Percentiles rank a stretch among this genome's conserved stretches.
Conservation (phyloP, 176 grass and related monocot species). For the Panicum miliaceum region DNA sequence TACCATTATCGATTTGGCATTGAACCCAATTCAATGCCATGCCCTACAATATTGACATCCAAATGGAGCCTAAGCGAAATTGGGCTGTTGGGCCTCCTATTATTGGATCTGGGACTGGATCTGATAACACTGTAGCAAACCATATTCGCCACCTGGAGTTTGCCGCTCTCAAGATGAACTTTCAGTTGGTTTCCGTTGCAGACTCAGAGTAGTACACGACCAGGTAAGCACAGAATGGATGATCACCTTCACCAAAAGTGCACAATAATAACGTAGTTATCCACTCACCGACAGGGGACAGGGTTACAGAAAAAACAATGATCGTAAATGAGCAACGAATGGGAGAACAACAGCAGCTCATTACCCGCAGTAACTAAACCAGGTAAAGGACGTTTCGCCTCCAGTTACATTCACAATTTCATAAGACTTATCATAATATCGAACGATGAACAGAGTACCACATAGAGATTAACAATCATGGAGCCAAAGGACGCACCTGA, state of each 20-base stretch:
- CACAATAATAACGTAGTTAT: not conserved
- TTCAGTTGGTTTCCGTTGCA: too few species aligned
- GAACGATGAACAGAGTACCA: slow-evolving; percentile 26
- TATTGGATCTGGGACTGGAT: too few species aligned
- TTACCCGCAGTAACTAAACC: too few species aligned
- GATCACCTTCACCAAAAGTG: not conserved
- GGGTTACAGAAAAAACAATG: not conserved
- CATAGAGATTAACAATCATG: not conserved
- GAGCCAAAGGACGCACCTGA: slow-evolving; percentile 10
- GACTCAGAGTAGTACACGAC: not conserved
- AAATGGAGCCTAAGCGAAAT: too few species aligned
- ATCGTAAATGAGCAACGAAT: not conserved
- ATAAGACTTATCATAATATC: not conserved
- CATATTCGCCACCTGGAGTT: not conserved
- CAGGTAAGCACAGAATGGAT: not conserved
- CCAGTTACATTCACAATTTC: slow-evolving; percentile 3
- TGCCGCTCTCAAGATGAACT: too few species aligned
- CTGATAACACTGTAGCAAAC: too few species aligned
- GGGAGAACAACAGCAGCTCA: too few species aligned
- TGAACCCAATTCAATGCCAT: too few species aligned
- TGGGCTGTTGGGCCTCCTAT: too few species aligned
- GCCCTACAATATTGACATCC: too few species aligned
- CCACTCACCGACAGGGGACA: not conserved
- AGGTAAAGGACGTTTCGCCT: not conserved
- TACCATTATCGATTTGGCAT: too few species aligned